These are phyloP conservation scores for Daldinia concentrica DNA, from an alignment of 495 filamentous ascomycete species.

Conservation along the genomic window DNA sequence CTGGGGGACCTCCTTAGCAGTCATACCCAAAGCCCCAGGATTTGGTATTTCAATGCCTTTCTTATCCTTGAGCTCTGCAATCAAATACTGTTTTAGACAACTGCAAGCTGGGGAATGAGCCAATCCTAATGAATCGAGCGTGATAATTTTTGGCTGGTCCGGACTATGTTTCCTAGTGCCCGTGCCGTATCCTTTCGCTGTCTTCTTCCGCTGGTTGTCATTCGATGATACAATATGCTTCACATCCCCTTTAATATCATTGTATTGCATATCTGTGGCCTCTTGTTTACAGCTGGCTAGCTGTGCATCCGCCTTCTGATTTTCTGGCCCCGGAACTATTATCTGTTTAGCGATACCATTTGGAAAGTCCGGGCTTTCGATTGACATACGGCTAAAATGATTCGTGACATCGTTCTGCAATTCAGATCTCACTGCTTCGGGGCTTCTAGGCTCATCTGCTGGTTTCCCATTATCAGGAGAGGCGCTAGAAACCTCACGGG, in stretches of 20 bases:
- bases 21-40: constrained; percentile 68
- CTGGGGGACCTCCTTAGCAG: constrained; percentile 73
- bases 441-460: constrained; percentile 5
- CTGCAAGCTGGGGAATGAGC: constrained; percentile 68
- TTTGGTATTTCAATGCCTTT: constrained; percentile 65
- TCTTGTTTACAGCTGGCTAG: constrained; percentile 9
- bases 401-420: constrained; percentile 28
- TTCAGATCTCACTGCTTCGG: constrained; percentile 1
- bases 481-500: constrained; percentile 1
- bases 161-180: constrained; percentile 50
- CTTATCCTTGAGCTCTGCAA: constrained; percentile 75
- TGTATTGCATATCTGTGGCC: constrained; percentile 13
- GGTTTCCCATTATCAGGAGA: constrained; percentile 3
- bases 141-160: constrained; percentile 75
- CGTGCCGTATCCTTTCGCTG: constrained; percentile 35
- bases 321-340: constrained; percentile 9
- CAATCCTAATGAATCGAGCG: constrained; percentile 82
- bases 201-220: constrained; percentile 29
- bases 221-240: constrained; percentile 14
- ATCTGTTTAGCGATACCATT: constrained; percentile 33
- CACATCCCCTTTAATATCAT: constrained; percentile 16
- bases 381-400: constrained; percentile 42
- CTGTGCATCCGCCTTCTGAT: constrained; percentile 8
- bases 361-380: constrained; percentile 26
- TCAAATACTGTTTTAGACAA: constrained; percentile 79